Evolutionary conservation across 768 basidiomycete species (phyloP).

Genomic region (Pholiota molesta): DNA sequence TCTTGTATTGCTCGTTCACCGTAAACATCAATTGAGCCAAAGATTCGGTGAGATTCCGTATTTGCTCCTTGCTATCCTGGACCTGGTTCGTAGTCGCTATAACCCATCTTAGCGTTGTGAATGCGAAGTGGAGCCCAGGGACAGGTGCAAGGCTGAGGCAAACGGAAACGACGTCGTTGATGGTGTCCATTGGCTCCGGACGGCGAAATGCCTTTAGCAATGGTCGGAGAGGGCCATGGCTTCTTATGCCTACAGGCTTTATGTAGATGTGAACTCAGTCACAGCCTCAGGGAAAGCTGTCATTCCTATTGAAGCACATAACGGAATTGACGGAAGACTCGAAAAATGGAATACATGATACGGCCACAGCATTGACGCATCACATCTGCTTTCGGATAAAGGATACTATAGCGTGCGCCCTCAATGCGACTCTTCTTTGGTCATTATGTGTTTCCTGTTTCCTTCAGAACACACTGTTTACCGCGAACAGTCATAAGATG

Average conservation of each 20-base stretch:
- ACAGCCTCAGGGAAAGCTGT: neutral
- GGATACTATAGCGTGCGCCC: neutral
- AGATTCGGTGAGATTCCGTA: neutral
- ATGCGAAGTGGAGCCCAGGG: conserved; percentile 11
- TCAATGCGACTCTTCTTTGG: neutral
- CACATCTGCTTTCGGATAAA: neutral
- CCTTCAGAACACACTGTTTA: too few relatives aligned
- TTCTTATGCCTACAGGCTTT: neutral
- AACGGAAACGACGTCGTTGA: neutral
- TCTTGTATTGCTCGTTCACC: conserved; percentile 4
- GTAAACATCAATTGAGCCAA: conserved; percentile 7
- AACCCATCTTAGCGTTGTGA: conserved; percentile 6
- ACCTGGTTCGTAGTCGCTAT: neutral
- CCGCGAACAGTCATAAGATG: neutral
- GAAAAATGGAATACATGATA: neutral
- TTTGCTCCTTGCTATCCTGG: conserved; percentile 10
- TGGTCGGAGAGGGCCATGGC: neutral
- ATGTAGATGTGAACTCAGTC: neutral
- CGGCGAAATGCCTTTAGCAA: neutral
- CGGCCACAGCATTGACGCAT: neutral
- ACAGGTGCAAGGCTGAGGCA: conserved; percentile 5
- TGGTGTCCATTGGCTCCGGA: neutral
- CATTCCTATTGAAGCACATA: neutral
- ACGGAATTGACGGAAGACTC: neutral
- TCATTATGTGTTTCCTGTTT: neutral